phyloP scores from a whole-genome alignment of 305 asterid species.

The Salvia sclarea region DNA sequence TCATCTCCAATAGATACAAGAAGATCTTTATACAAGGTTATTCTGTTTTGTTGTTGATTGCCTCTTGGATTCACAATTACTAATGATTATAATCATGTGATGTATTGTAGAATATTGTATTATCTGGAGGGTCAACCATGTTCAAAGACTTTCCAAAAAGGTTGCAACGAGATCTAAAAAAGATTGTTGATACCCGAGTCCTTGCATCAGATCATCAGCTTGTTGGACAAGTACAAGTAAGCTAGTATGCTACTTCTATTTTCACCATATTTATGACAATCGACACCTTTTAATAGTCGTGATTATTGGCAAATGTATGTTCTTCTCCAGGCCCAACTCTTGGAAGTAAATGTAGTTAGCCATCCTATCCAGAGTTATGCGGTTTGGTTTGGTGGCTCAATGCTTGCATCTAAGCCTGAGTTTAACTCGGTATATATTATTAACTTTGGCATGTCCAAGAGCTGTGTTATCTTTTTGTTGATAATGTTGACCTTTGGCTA shows the following conservation, averaged over 20 bases:
- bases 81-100: constrained; percentile 23
- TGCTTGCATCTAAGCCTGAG: constrained; percentile 90
- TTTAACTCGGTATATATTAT: constrained; percentile 62
- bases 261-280: not conserved
- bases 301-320: constrained; percentile 18
- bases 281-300: constrained; percentile 3
- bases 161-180: constrained; percentile 83
- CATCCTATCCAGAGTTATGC: constrained; percentile 92
- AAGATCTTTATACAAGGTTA: constrained; percentile 91
- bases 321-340: constrained; percentile 68
- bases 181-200: constrained; percentile 82
- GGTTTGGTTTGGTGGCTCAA: constrained; percentile 99
- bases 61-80: constrained; percentile 24
- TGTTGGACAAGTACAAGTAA: constrained; percentile 70
- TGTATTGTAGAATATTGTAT: constrained; percentile 69
- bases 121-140: constrained; percentile 98
- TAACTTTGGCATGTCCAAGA: constrained; percentile 11
- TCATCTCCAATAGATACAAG: constrained; percentile 99
- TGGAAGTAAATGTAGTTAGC: constrained; percentile 93
- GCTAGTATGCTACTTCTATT: constrained; percentile 26
- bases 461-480: constrained; percentile 15
- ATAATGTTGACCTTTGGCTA: constrained; percentile 6
- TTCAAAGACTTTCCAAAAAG: constrained; percentile 88
- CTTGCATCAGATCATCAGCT: constrained; percentile 63
- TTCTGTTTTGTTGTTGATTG: constrained; percentile 13